Evolutionary conservation across 2,329 filamentous ascomycete genomes (phyloP).

Genomic region (Parafenestella ontariensis): DNA sequence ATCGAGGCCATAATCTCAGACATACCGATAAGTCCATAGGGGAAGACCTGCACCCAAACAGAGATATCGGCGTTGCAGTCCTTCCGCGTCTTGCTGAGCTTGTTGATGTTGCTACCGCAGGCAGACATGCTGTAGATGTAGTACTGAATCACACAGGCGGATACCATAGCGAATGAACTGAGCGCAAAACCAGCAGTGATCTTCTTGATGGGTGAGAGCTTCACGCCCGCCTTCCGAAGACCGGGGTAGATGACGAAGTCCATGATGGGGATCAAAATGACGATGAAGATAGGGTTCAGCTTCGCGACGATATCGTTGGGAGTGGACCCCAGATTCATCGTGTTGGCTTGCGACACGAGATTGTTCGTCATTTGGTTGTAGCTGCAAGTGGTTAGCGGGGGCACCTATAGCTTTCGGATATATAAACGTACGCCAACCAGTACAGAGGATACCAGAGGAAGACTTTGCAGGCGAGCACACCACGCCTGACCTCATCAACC

Average conservation of each 20-base stretch:
- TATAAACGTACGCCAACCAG: constrained; percentile 32
- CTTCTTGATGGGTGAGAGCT: constrained; percentile 77
- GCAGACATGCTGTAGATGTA: constrained; percentile 55
- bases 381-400: no score
- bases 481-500: constrained; percentile 78
- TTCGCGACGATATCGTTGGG: constrained; percentile 82
- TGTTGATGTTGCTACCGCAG: constrained; percentile 38
- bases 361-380: constrained; percentile 69
- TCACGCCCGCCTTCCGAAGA: constrained; percentile 69
- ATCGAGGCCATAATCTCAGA: constrained; percentile 71
- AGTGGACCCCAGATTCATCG: constrained; percentile 71
- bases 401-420: constrained; percentile 46
- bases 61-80: constrained; percentile 57
- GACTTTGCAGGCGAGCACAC: constrained; percentile 52
- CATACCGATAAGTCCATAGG: constrained; percentile 63
- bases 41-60: constrained; percentile 62
- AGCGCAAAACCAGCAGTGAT: constrained; percentile 75
- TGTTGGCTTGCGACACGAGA: constrained; percentile 71
- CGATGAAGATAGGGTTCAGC: constrained; percentile 76
- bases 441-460: constrained; percentile 63
- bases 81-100: constrained; percentile 47
- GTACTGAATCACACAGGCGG: constrained; percentile 63
- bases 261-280: constrained; percentile 69
- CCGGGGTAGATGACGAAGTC: constrained; percentile 71
- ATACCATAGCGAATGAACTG: constrained; percentile 67